These are phyloP conservation scores for Pichia californica DNA, from an alignment of 805 yeast species.

Conservation along the genomic window DNA sequence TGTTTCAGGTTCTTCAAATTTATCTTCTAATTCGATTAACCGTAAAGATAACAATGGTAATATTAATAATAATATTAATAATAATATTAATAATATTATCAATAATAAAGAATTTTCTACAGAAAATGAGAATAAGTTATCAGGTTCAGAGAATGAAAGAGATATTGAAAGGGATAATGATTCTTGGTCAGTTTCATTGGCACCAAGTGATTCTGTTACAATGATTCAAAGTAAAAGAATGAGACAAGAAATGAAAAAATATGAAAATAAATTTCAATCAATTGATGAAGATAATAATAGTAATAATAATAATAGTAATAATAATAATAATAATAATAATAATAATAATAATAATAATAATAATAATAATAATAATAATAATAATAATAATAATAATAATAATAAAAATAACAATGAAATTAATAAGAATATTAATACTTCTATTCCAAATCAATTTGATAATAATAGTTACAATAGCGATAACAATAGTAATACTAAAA, in stretches of 20 bases:
- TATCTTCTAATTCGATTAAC: not conserved
- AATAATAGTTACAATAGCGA: no score
- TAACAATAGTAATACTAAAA: no score
- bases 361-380: no score
- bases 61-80: not conserved
- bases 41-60: not conserved
- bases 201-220: slow-evolving; percentile 17
- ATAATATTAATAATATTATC: not conserved
- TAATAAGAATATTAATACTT: not conserved
- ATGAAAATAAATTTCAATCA: not conserved
- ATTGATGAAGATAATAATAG: not conserved
- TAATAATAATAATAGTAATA: not conserved
- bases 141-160: not conserved
- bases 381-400: no score
- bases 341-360: not conserved
- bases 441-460: not conserved
- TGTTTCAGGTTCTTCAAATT: not conserved
- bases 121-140: no score
- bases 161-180: not conserved
- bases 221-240: slow-evolving; percentile 8
- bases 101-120: not conserved
- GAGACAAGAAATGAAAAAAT: not conserved
- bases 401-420: not conserved
- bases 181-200: slow-evolving; percentile 6
- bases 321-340: not conserved